A percentile compares a stretch with the other conserved stretches of the same genome.
Conservation (phyloP, 768 basidiomycete genomes). For the Cytidiella melzeri region DNA sequence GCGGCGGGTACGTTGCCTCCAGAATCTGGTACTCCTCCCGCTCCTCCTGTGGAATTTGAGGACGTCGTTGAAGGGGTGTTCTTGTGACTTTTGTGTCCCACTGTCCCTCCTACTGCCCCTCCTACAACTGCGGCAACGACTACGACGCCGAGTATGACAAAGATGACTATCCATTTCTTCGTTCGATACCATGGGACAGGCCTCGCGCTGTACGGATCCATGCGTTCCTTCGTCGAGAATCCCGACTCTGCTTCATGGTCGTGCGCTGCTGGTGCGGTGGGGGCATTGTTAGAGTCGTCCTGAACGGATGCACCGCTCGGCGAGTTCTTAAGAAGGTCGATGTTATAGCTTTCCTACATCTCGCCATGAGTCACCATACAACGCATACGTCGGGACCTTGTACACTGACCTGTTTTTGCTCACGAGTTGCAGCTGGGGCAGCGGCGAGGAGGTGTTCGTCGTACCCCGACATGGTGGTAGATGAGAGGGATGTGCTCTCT, state of each 20-base stretch:
- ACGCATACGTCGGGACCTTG: background rate
- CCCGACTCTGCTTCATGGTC: conserved; percentile 20
- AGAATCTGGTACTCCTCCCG: background rate
- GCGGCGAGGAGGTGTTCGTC: conserved; percentile 24
- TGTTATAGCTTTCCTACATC: conserved; percentile 47
- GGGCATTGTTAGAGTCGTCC: conserved; percentile 9
- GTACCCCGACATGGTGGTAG: conserved; percentile 19
- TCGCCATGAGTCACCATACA: background rate
- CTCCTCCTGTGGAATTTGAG: background rate
- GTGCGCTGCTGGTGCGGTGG: conserved; percentile 12
- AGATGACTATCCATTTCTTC: conserved; percentile 35
- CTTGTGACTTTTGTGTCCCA: conserved; percentile 21
- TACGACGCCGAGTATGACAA: conserved; percentile 33
- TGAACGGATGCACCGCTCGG: conserved; percentile 15
- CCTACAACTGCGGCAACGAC: conserved; percentile 49
- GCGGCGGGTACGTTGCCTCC: background rate
- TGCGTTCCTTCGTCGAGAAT: conserved; percentile 13
- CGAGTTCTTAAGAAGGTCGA: conserved; percentile 32
- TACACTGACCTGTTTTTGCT: conserved; percentile 26
- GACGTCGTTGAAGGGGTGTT: background rate
- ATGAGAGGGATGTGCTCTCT: background rate
- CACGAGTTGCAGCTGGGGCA: conserved; percentile 25
- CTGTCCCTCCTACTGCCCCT: conserved; percentile 51
- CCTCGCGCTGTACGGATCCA: background rate
- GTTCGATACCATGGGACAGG: conserved; percentile 43